A percentile compares a stretch with the other conserved stretches of the same genome.
These are phyloP conservation scores for Malus hybrid DNA, from an alignment of 331 rosid genomes.

Conservation along the genomic window DNA sequence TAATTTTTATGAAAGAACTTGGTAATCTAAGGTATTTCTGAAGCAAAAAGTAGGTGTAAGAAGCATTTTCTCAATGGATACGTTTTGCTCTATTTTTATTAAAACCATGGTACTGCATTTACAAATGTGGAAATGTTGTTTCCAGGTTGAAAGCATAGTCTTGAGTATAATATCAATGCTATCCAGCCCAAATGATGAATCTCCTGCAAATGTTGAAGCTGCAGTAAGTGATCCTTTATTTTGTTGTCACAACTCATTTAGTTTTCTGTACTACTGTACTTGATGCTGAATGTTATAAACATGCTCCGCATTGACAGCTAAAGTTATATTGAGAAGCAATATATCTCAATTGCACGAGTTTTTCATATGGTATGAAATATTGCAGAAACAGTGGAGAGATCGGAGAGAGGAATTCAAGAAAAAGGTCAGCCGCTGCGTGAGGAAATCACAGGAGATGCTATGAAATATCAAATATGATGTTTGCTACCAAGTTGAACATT, in stretches of 20 bases:
- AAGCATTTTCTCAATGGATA: neutral
- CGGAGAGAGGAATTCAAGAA: slow-evolving; percentile 92
- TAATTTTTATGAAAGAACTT: neutral
- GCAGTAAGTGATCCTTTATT: slow-evolving; percentile 56
- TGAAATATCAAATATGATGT: slow-evolving; percentile 25
- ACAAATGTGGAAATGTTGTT: neutral
- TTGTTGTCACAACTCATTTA: neutral
- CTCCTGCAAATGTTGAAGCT: slow-evolving; percentile 99
- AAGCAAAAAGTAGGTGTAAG: neutral
- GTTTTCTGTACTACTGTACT: neutral
- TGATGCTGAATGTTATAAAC: neutral
- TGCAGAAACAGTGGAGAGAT: slow-evolving; percentile 98
- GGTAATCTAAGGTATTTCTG: neutral
- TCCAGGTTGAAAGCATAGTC: slow-evolving; percentile 98
- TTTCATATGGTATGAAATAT: neutral
- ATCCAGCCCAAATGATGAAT: slow-evolving; percentile 92
- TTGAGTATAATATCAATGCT: slow-evolving; percentile 98
- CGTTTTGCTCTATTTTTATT: neutral
- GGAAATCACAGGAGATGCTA: slow-evolving; percentile 94
- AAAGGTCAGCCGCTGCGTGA: slow-evolving; percentile 88
- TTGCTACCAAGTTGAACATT: neutral
- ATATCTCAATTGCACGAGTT: neutral
- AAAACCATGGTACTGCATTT: neutral
- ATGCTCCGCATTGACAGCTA: neutral
- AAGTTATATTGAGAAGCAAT: neutral